Conservation (phyloP, 495 filamentous ascomycete genomes). For the Xylaria longipes region DNA sequence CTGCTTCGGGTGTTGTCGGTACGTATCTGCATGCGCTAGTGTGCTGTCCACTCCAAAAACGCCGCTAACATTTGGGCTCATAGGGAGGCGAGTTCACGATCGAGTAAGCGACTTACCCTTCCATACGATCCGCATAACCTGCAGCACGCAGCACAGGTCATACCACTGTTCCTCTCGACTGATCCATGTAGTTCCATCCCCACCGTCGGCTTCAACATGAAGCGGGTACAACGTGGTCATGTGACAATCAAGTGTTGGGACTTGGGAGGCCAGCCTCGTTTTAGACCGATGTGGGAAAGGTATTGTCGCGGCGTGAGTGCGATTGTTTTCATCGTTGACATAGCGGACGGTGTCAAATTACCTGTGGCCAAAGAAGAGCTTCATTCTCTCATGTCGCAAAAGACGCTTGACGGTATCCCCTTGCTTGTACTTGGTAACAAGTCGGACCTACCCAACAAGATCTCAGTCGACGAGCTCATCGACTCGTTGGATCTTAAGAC, state of each 20-base stretch:
- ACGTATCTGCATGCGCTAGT: conserved; percentile 47
- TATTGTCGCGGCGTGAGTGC: conserved; percentile 98
- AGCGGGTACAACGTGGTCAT: conserved; percentile 96
- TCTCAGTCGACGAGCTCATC: conserved; percentile 94
- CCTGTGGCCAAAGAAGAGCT: conserved; percentile 93
- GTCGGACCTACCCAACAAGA: conserved; percentile 85
- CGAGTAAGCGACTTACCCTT: conserved; percentile 74
- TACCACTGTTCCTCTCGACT: conserved; percentile 22
- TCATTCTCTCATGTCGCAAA: conserved; percentile 84
- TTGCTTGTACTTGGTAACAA: conserved; percentile 98
- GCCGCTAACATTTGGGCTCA: conserved; percentile 34
- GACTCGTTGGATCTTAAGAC: conserved; percentile 88
- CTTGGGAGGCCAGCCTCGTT: conserved; percentile 94
- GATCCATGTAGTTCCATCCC: conserved; percentile 81
- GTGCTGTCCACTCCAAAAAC: conserved; percentile 20
- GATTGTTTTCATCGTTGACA: conserved; percentile 97
- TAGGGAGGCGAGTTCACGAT: conserved; percentile 98
- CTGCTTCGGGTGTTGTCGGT: conserved; percentile 93
- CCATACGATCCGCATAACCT: conserved; percentile 5
- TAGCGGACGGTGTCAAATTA: conserved; percentile 79
- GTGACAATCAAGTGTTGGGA: conserved; percentile 99
- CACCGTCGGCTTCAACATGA: conserved; percentile 99
- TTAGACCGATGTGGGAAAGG: conserved; percentile 98
- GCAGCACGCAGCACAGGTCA: conserved; percentile 9
- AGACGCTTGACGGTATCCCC: conserved; percentile 85